These are phyloP conservation scores for Colletotrichum falcatum DNA, from an alignment of 2,329 filamentous ascomycete genomes.

Conservation along the genomic window DNA sequence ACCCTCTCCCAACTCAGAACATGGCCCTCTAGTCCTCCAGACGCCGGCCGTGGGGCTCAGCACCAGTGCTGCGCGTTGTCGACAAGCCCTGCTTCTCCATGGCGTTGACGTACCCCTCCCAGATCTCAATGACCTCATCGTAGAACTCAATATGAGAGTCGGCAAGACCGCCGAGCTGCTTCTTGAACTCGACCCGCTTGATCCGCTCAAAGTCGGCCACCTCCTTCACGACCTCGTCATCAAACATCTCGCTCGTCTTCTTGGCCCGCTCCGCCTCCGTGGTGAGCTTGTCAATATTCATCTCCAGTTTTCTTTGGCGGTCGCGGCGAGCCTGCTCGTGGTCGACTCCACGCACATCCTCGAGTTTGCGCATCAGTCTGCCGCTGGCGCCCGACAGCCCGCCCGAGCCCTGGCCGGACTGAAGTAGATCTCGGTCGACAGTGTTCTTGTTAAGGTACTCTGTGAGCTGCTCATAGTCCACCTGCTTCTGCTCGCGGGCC, in stretches of 20 bases:
- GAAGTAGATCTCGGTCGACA: slow-evolving; percentile 83
- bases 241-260: slow-evolving; percentile 90
- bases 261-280: slow-evolving; percentile 89
- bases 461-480: slow-evolving; percentile 95
- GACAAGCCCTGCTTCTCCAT: slow-evolving; percentile 77
- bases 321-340: slow-evolving; percentile 93
- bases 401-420: slow-evolving; percentile 65
- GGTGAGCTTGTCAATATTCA: slow-evolving; percentile 92
- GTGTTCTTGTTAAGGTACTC: slow-evolving; percentile 96
- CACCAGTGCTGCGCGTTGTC: slow-evolving; percentile 30
- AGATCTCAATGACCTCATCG: slow-evolving; percentile 80
- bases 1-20: background rate
- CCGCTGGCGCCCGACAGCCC: slow-evolving; percentile 81
- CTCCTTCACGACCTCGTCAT: slow-evolving; percentile 95
- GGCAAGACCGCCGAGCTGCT: slow-evolving; percentile 84
- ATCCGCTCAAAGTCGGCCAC: slow-evolving; percentile 95
- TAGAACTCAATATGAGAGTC: slow-evolving; percentile 92
- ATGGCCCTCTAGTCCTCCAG: slow-evolving; percentile 23
- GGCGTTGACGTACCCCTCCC: slow-evolving; percentile 90
- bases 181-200: slow-evolving; percentile 92
- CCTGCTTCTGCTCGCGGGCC: slow-evolving; percentile 95
- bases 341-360: slow-evolving; percentile 96
- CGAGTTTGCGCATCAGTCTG: slow-evolving; percentile 93
- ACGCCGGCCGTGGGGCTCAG: slow-evolving; percentile 39
- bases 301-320: slow-evolving; percentile 87